A percentile compares a stretch with the other conserved stretches of the same genome.
Conservation (phyloP, 164 flowering plant genomes). For the Vitis amurensis region DNA sequence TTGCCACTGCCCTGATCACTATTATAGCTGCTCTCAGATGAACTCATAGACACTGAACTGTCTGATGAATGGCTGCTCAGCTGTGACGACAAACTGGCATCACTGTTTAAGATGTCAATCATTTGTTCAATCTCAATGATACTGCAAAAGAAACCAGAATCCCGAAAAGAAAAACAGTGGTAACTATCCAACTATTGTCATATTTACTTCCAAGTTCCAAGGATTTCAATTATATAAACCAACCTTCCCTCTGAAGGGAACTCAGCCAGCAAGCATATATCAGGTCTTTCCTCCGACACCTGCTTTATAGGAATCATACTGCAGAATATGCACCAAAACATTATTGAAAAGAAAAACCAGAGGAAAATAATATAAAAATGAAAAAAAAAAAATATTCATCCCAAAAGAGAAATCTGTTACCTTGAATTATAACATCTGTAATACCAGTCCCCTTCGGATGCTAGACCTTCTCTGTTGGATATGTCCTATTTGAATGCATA, state of each 20-base stretch:
- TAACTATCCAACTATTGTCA: background rate
- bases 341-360: background rate
- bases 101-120: constrained; percentile 45
- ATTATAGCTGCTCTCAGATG: constrained; percentile 70
- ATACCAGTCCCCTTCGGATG: constrained; percentile 76
- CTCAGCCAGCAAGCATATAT: constrained; percentile 65
- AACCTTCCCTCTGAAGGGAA: constrained; percentile 82
- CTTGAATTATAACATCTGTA: constrained; percentile 57
- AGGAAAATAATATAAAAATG: background rate
- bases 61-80: constrained; percentile 54
- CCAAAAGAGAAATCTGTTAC: constrained; percentile 30
- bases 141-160: constrained; percentile 38
- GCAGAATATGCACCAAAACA: constrained; percentile 21
- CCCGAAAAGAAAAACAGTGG: background rate
- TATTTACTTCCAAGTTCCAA: background rate
- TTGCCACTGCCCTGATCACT: constrained; percentile 83
- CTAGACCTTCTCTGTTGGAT: constrained; percentile 90
- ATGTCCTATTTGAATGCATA: constrained; percentile 56
- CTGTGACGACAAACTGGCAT: constrained; percentile 44
- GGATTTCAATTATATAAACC: constrained; percentile 14
- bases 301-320: constrained; percentile 57
- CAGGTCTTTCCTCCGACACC: constrained; percentile 63
- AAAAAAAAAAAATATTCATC: background rate
- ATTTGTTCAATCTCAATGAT: constrained; percentile 56
- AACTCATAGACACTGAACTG: constrained; percentile 36